These are phyloP conservation scores for Austroboletus eburneus DNA, from an alignment of 768 basidiomycete species.

Conservation along the genomic window DNA sequence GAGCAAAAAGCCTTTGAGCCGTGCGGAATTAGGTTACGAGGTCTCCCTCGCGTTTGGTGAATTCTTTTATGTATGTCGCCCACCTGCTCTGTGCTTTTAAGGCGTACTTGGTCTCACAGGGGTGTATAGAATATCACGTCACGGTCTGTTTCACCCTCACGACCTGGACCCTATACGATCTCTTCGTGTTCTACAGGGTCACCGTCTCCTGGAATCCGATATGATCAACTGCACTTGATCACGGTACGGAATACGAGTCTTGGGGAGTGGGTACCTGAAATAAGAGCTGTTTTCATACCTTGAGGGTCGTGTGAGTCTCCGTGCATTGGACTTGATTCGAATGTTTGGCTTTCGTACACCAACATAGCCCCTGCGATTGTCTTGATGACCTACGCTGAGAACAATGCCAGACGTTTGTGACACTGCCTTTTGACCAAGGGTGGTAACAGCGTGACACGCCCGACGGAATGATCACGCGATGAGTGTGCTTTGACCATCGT, in stretches of 20 bases:
- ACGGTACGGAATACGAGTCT: constrained; percentile 24
- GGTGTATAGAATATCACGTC: constrained; percentile 18
- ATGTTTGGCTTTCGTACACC: too few species aligned
- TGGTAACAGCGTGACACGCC: too few species aligned
- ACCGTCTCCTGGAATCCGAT: constrained; percentile 16
- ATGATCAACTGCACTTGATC: constrained; percentile 22
- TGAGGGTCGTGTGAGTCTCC: constrained; percentile 14
- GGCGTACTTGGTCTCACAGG: constrained; percentile 2
- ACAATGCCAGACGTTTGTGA: neutral
- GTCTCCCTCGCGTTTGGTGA: constrained; percentile 29
- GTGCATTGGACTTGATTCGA: too few species aligned
- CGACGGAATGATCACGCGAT: too few species aligned
- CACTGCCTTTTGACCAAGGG: neutral
- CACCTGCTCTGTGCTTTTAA: neutral
- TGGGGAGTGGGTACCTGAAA: constrained; percentile 27
- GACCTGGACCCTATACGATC: constrained; percentile 20
- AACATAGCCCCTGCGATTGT: constrained; percentile 1
- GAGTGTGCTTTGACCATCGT: constrained; percentile 4
- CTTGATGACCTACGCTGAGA: constrained; percentile 1
- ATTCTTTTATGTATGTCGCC: constrained; percentile 24
- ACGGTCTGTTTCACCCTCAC: constrained; percentile 5
- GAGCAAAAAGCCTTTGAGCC: constrained; percentile 17
- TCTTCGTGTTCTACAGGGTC: constrained; percentile 7
- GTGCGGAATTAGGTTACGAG: constrained; percentile 24
- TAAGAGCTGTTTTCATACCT: constrained; percentile 16